Conservation (phyloP, 177 flowering plant species). For the Vitis hybrid region DNA sequence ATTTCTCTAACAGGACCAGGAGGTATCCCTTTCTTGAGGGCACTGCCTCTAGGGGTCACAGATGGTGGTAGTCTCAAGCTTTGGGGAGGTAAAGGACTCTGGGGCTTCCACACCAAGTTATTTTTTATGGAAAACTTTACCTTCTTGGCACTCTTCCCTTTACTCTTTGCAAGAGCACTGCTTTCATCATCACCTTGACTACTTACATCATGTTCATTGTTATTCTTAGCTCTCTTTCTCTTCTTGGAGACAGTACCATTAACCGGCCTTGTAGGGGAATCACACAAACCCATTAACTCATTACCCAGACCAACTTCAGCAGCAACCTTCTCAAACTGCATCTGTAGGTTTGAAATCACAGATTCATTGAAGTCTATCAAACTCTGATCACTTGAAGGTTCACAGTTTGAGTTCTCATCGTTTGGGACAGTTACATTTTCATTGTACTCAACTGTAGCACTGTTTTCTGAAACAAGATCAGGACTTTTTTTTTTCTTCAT, state of each 20-base stretch:
- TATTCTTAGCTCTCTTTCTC: conserved; percentile 58
- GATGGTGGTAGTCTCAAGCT: conserved; percentile 89
- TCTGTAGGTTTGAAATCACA: conserved; percentile 70
- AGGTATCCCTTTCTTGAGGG: conserved; percentile 81
- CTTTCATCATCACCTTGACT: conserved; percentile 26
- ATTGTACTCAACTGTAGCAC: conserved; percentile 1
- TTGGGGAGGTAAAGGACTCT: conserved; percentile 80
- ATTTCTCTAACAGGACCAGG: conserved; percentile 83
- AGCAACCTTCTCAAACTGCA: conserved; percentile 89
- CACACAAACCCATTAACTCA: conserved; percentile 28
- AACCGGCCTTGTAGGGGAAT: conserved; percentile 13
- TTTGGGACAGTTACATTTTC: conserved; percentile 4
- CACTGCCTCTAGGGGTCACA: conserved; percentile 94
- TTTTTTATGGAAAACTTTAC: conserved; percentile 83
- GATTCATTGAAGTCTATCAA: conserved; percentile 37
- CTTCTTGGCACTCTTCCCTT: conserved; percentile 66
- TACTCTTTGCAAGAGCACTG: conserved; percentile 33
- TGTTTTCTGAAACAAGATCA: conserved; percentile 7
- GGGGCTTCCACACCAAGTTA: conserved; percentile 91
- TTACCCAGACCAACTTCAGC: conserved; percentile 62
- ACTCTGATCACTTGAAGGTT: conserved; percentile 17
- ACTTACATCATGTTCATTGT: conserved; percentile 18
- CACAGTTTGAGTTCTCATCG: conserved; percentile 13
- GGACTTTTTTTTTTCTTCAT: conserved; percentile 25
- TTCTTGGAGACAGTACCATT: conserved; percentile 41